Evolutionary conservation across 2,329 filamentous ascomycete genomes (phyloP), one percentile per base, ranked within the genome.

Genomic region (Aspergillus caelatus): DNA sequence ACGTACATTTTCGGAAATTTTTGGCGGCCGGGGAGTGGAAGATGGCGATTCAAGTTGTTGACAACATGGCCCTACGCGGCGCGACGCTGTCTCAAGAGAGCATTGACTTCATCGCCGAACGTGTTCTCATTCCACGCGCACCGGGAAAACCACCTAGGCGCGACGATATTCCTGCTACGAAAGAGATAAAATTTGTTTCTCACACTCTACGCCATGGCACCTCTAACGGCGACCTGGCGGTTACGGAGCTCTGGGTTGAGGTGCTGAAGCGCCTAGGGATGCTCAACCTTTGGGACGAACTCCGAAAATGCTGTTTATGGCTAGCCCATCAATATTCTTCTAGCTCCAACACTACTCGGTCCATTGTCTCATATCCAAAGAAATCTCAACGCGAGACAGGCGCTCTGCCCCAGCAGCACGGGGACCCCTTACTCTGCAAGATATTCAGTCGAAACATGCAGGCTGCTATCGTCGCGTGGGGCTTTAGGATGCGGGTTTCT

Each of bases 221-320:
- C 57, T 75, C 80, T 64, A 77, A 74, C 45, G 82, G 81, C 21
- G 75, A 76, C 60, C 67, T 75, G 61, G 76, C 85, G 28, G 77
- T 77, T 26, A 75, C 79, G 3, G 74, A 66, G 30, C 70, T 78
- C 19, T 91, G 88, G 88, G 74, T 77, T 54, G 86, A 89, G 70
- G 78, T 88, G 11, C 70, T 90, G 48, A 85, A 85, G 53, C 82
- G 87, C 32, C 81, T 86, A 53, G 88, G 88, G 4, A 89, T 87
- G 84, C 72, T 78, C 10, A 78, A 82, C 9, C 79, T 81, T 19
- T 82, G 86, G 70, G 71, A 81, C 16, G 83, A 85, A 36, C 75
- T 89, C 8, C 79, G 81, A 62, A 80, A 80, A 26, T 77, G 88
- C 30, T 78, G 83, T 14, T 68, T 84, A 50, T 85, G 81, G 85